Evolutionary conservation across 2,329 filamentous ascomycete species (phyloP), one percentile per base, ranked within the genome.

Genomic region (Pseudocercospora eumusae): DNA sequence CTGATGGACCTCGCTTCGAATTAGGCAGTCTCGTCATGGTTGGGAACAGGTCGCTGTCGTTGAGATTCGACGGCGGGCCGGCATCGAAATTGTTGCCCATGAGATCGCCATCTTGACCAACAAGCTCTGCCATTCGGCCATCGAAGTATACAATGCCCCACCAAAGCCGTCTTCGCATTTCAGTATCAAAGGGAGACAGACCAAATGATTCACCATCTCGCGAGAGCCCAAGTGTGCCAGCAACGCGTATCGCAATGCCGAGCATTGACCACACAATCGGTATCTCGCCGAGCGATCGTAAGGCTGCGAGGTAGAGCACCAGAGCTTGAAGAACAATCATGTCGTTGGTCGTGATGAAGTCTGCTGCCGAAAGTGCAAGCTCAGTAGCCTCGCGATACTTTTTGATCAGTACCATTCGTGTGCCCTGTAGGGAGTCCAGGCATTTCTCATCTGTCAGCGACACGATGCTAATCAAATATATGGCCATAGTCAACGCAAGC

Each of bases 111-210:
- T 68, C 66, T 55, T 70, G 68, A 6, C 69, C 69, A 4, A 70
- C 67, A 3, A 91, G 83, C 72, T 91, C 88, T 60, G 86, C 83
- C 40, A 90, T 83, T 21, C 89, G 86, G 63, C 83, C 81, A 73
- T 92, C 89, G 66, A 90, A 88, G 25, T 85, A 79, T 1, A 88
- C 81, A 15, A 92, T 63, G 3, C 66, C 70, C 72, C 73, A 75
- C 72, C 71, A 75, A 8, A 75, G 60, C 3, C 74, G 69, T 40
- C 72, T 59, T 3, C 73, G 73, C 64, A 75, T 71, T 55, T 76
- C 74, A 6, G 66, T 68, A 40, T 76, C 73, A 60, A 75, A 75
- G 3, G 71, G 70, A 13, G 73, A 66, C 10, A 76, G 59, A n/a
- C 62, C 63, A 9, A 72, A 64, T 10, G 66, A 62, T 9, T 61